Evolutionary conservation across 2,329 filamentous ascomycete genomes (phyloP), one percentile per base, ranked within the genome.

Genomic region (Didymella glomerata): DNA sequence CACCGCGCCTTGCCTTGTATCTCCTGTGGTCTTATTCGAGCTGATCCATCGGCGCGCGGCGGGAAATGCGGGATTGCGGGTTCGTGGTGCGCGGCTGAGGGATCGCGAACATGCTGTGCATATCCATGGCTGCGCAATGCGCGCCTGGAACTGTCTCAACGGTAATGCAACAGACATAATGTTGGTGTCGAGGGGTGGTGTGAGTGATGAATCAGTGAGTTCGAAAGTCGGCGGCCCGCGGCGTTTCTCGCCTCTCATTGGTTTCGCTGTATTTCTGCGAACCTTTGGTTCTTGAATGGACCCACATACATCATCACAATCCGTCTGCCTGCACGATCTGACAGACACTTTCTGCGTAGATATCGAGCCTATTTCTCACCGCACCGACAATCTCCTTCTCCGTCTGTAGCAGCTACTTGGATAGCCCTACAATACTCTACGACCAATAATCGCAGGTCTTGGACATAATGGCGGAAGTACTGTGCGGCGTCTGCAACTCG

Each of bases 401-500:
- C 20, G 11, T 5, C 18, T 14, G 10, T 20, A 41, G 38, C 20
- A 7, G 2, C 9, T 8, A 48, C 5, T 11, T 10, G 10, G 1
- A 28, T 2, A 20, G 2, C 20, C 16, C 11, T 41, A 2, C 38
- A 22, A 7, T 2, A 13, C 20, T 1, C 7, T 41, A 4, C 7
- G 18, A 10, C 7, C 20, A 41, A 14, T 9, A 41, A 24, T 9
- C 11, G 4, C 11, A 24, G 13, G 20, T 20, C 20, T 8, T 24
- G 20, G 11, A 41, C 4, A 41, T 3, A 24, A 77, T 81, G 79
- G 57, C 70, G 16, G 69, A 72, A 8, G 4, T 40, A 8, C 61
- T 72, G 13, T 83, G 81, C 59, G 77, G 76, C 42, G 73, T 83
- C n/a, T 83, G 81, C 69, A 67, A 76, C 40, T 68, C 69, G 22